Percentiles rank a stretch among this genome's conserved stretches.
phyloP scores from a whole-genome alignment of 2,329 filamentous ascomycete species.

The Aspergillus pseudoglaucus region DNA sequence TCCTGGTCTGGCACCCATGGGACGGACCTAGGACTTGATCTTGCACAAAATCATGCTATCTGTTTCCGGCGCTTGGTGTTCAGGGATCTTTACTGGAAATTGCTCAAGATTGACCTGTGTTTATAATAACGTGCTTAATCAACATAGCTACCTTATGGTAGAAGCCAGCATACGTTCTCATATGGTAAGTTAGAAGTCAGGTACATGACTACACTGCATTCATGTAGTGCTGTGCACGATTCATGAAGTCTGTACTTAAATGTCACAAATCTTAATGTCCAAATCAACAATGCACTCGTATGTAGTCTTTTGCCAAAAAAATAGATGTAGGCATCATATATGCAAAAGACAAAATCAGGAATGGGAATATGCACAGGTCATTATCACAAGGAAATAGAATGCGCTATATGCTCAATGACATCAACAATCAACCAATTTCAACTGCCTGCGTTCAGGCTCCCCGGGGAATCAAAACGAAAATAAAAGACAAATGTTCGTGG shows the following conservation, averaged over 20 bases:
- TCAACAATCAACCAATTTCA: conserved; percentile 18
- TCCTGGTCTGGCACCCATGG: conserved; percentile 53
- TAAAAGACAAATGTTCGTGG: conserved; percentile 7
- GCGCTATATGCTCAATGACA: conserved; percentile 33
- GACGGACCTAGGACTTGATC: conserved; percentile 21
- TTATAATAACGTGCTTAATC: too few species aligned
- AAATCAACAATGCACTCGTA: conserved; percentile 9
- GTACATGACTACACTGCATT: too few species aligned
- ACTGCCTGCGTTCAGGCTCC: conserved; percentile 25
- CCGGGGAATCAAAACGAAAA: conserved; percentile 4
- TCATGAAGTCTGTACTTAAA: neutral
- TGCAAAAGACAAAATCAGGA: conserved; percentile 11
- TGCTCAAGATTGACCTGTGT: neutral
- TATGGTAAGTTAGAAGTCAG: too few species aligned
- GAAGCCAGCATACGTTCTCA: too few species aligned
- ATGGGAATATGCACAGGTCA: conserved; percentile 21
- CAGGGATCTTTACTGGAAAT: neutral
- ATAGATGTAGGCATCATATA: conserved; percentile 10
- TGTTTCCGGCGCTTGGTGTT: conserved; percentile 1
- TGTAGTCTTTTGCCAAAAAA: conserved; percentile 12
- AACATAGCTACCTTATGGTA: too few species aligned
- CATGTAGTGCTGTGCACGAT: too few species aligned
- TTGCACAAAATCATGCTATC: neutral
- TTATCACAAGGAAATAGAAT: conserved; percentile 17
- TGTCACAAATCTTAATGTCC: conserved; percentile 5